Base-by-base conservation (phyloP, 257 asterid species). In the Echites panduratus region DNA sequence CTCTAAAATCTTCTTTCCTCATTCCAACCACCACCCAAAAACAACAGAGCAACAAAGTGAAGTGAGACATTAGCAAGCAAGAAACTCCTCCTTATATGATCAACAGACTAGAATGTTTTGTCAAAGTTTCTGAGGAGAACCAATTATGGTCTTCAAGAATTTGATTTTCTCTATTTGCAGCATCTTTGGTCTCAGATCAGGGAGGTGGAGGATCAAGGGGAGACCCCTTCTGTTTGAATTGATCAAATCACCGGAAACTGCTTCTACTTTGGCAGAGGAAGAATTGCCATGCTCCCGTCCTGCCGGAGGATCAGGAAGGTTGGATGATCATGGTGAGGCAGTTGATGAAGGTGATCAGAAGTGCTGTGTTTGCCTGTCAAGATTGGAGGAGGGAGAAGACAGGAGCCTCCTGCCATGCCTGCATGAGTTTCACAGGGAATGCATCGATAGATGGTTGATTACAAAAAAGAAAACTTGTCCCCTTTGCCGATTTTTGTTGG, bases 341-440 rank as follows among this genome's bases (percentile, higher is more conserved):
- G 12, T 1, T 12, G 75, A 71, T 3, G 68, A 66, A 43, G 50
- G 40, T 2, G 16, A 19, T 19, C 10, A 66, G 66, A 53, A n/a
- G 14, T 81, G 88, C 26, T 81, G 88, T 27, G 78, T 84, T 24
- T 84, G 88, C 70, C 77, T 84, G 78, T 84, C 84, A 24, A 74
- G 79, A 29, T 58, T 84, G 79, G 40, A 80, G 27, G 59, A 54
- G 2, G 77, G 81, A 61, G 79, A 63, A 29, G 75, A 75, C 12
- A 71, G 13, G 11, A 75, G 75, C 7, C 41, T 61, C 0, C 79
- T 84, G 40, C 85, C 88, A 19, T 84, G 88, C 70, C 19, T 20
- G 64, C 87, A 84, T 58, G 84, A 79, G 72, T 84, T 84, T 74
- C 88, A 84, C 50, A 59, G 82, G 10, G 66, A 52, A 11, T 84